Evolutionary conservation across 1,284 basidiomycete species (phyloP).

Genomic region (Trichosporon sp.): DNA sequence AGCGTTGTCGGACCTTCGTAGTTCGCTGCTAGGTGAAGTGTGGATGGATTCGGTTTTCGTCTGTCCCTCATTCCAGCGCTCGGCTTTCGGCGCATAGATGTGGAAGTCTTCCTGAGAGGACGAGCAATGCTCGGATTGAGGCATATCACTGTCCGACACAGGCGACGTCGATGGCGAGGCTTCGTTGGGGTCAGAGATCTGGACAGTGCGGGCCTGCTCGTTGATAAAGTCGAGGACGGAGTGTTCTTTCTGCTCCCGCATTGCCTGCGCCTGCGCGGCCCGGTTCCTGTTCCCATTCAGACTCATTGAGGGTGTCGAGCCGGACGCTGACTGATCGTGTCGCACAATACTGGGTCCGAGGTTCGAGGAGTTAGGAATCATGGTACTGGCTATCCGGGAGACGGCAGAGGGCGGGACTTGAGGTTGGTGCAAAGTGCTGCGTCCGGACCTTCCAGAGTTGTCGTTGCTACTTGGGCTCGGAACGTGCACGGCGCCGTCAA

Average conservation of each 20-base stretch:
- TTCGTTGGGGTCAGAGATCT: slow-evolving; percentile 36
- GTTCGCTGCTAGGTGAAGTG: not conserved
- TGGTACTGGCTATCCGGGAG: not conserved
- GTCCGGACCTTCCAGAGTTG: not conserved
- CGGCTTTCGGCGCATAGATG: not conserved
- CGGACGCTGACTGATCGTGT: not conserved
- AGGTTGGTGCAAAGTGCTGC: not conserved
- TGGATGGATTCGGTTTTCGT: not conserved
- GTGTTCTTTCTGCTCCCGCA: slow-evolving; percentile 17
- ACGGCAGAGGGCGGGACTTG: slow-evolving; percentile 4
- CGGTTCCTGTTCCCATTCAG: not conserved
- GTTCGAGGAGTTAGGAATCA: not conserved
- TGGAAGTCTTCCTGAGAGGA: not conserved
- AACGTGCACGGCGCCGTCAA: not conserved
- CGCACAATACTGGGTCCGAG: not conserved
- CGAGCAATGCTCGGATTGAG: not conserved
- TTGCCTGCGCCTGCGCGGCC: not conserved
- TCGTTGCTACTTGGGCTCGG: not conserved
- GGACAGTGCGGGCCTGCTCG: slow-evolving; percentile 32
- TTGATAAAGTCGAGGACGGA: slow-evolving; percentile 37
- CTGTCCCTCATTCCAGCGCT: not conserved
- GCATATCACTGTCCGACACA: not conserved
- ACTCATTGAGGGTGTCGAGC: not conserved
- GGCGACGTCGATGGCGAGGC: slow-evolving; percentile 30
- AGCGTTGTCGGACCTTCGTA: not conserved